Evolutionary conservation across 495 filamentous ascomycete species (phyloP).

Genomic region (Lepraria neglecta): DNA sequence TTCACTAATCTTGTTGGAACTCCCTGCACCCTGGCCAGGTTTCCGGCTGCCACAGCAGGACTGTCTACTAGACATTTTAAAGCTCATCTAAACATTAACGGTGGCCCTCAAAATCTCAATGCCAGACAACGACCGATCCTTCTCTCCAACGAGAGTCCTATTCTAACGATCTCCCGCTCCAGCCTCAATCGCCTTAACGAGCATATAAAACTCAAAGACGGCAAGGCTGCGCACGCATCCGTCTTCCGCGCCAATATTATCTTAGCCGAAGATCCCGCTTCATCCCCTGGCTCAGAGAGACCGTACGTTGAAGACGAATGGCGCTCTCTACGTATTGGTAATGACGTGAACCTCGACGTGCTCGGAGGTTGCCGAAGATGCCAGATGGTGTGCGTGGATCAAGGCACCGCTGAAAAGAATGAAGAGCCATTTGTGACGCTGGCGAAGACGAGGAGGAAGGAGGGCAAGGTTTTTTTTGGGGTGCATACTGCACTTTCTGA

Average conservation of each 20-base stretch:
- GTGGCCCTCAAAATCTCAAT: slow-evolving; percentile 39
- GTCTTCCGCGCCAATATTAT: slow-evolving; percentile 74
- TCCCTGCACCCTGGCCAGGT: slow-evolving; percentile 65
- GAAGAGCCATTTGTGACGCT: slow-evolving; percentile 86
- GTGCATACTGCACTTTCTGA: slow-evolving; percentile 53
- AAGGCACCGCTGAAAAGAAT: slow-evolving; percentile 66
- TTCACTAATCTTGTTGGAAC: slow-evolving; percentile 59
- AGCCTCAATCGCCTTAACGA: slow-evolving; percentile 62
- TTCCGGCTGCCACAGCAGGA: slow-evolving; percentile 44
- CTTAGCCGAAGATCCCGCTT: slow-evolving; percentile 42
- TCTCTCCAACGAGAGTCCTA: slow-evolving; percentile 87
- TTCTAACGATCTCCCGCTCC: slow-evolving; percentile 72
- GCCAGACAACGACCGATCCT: slow-evolving; percentile 53
- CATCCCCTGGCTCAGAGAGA: slow-evolving; percentile 38
- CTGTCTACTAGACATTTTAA: slow-evolving; percentile 57
- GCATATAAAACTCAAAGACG: slow-evolving; percentile 22
- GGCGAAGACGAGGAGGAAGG: slow-evolving; percentile 72
- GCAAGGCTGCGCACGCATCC: slow-evolving; percentile 48
- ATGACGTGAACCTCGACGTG: slow-evolving; percentile 51
- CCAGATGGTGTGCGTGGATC: slow-evolving; percentile 93
- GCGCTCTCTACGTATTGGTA: slow-evolving; percentile 37
- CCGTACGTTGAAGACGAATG: slow-evolving; percentile 53
- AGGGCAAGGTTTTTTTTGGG: slow-evolving; percentile 82
- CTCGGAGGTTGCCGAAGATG: slow-evolving; percentile 80
- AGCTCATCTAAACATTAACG: slow-evolving; percentile 23